phyloP scores from a whole-genome alignment of 345 rosid genomes.

The Ceriops tagal region DNA sequence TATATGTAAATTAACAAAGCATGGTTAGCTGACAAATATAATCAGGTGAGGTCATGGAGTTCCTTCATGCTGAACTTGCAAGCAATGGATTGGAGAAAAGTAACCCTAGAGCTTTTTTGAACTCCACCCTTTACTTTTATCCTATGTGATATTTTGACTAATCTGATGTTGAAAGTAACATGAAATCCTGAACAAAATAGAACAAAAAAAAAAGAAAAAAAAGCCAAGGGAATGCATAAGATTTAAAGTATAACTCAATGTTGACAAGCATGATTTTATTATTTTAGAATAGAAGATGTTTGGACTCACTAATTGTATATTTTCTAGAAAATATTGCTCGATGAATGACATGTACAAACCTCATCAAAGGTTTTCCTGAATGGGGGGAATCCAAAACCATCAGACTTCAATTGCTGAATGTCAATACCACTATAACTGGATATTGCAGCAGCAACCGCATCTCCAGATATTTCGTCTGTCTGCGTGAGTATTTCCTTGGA shows the following conservation, averaged over 20 bases:
- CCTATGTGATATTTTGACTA: neutral
- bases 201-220: neutral
- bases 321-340: neutral
- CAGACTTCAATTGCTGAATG: slow-evolving; percentile 53
- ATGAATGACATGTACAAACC: slow-evolving; percentile 39
- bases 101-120: neutral
- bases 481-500: slow-evolving; percentile 56
- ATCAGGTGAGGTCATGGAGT: slow-evolving; percentile 38
- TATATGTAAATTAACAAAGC: neutral
- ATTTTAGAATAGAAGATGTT: neutral
- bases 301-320: neutral
- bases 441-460: slow-evolving; percentile 44
- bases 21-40: slow-evolving; percentile 37
- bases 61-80: slow-evolving; percentile 31
- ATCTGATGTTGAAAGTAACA: neutral
- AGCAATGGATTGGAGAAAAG: slow-evolving; percentile 3
- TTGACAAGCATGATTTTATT: neutral
- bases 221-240: neutral
- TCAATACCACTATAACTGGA: slow-evolving; percentile 57
- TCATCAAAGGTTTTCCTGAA: slow-evolving; percentile 80
- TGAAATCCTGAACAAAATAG: neutral
- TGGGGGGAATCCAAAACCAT: slow-evolving; percentile 60
- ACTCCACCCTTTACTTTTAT: neutral
- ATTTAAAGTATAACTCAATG: neutral
- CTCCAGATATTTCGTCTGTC: slow-evolving; percentile 45